Evolutionary conservation across 1,284 basidiomycete species (phyloP), one percentile per base, ranked within the genome.

Genomic region (Cutaneotrichosporon mucoides): DNA sequence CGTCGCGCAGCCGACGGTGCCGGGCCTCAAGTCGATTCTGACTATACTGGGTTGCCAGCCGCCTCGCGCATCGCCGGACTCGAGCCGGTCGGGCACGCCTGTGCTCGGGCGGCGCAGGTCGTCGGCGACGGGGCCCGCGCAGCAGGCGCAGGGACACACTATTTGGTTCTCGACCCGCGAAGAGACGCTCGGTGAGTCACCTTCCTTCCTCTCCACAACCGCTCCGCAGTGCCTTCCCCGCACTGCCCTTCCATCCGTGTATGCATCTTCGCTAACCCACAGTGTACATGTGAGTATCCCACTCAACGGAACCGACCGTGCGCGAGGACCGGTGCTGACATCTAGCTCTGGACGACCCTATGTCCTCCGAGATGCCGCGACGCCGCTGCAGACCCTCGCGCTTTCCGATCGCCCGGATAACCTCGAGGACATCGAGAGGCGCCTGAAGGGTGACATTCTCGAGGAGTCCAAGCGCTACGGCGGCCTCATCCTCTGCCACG

Each of bases 391-490:
- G 53, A 90, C 88, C 0, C 82, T 98, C 58, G 82, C 86, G n/a
- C 79, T 98, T 43, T 95, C 92, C n/a, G 92, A 96, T 75, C 85
- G 96, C 42, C 90, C 94, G 1, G 88, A 92, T 75, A 97, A 96
- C 72, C 82, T 99, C 9, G 96, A 99, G 76, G 93, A 87, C 3
- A 98, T 99, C 63, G 96, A 99, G 79, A 81, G 83, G 43, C 85
- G 95, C 59, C 78, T 97, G 66, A 97, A 95, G 80, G 83, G 86
- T 42, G 96, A 99, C 72, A 95, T 99, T 55, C 80, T 99, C n/a
- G 84, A 86, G 59, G 96, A 99, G 80, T 86, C 91, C 5, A 78
- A 81, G 55, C 85, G 89, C 66, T 93, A 88, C 71, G 93, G 92
- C 6, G 93, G 95, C 8, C 82, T 99, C 43, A 81, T 99, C 47